A percentile compares a stretch with the other conserved stretches of the same genome.
phyloP scores from a whole-genome alignment of 1,139 yeast species.

The Yamadazyma conglobata region DNA sequence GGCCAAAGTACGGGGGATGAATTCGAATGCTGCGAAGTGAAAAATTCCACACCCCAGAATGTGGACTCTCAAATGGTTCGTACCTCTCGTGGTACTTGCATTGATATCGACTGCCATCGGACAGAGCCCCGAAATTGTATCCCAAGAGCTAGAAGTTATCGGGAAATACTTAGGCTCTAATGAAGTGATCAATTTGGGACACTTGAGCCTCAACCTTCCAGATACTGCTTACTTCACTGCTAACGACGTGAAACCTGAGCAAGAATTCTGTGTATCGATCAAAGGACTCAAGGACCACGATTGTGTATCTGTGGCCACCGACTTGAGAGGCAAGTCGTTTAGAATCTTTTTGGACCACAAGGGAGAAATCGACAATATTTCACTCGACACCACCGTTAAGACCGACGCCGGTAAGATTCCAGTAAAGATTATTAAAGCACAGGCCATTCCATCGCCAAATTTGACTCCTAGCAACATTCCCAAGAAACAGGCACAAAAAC shows the following conservation, averaged over 20 bases:
- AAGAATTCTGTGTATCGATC: slow-evolving; percentile 31
- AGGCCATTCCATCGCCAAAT: slow-evolving; percentile 24
- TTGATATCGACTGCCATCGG: too few species aligned
- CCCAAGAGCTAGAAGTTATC: too few species aligned
- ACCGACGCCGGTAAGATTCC: background rate
- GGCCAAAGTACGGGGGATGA: too few species aligned
- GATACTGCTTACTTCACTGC: background rate
- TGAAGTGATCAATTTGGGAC: slow-evolving; percentile 1
- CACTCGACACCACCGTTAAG: slow-evolving; percentile 7
- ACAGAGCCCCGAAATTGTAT: too few species aligned
- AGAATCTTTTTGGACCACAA: slow-evolving; percentile 16
- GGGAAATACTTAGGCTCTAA: background rate
- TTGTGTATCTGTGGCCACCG: slow-evolving; percentile 26
- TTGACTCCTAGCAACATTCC: slow-evolving; percentile 19
- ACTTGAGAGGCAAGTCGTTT: slow-evolving; percentile 7
- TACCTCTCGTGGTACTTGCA: too few species aligned
- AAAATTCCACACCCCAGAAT: too few species aligned
- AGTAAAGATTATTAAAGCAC: slow-evolving; percentile 1
- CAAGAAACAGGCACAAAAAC: slow-evolving; percentile 11
- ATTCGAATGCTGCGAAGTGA: too few species aligned
- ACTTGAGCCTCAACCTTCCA: background rate
- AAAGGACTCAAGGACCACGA: slow-evolving; percentile 24
- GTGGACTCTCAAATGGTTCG: too few species aligned
- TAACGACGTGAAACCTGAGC: background rate
- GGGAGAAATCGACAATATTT: slow-evolving; percentile 15